Evolutionary conservation across 306 rosid genomes (phyloP).

Genomic region (Arachis hypogaea): DNA sequence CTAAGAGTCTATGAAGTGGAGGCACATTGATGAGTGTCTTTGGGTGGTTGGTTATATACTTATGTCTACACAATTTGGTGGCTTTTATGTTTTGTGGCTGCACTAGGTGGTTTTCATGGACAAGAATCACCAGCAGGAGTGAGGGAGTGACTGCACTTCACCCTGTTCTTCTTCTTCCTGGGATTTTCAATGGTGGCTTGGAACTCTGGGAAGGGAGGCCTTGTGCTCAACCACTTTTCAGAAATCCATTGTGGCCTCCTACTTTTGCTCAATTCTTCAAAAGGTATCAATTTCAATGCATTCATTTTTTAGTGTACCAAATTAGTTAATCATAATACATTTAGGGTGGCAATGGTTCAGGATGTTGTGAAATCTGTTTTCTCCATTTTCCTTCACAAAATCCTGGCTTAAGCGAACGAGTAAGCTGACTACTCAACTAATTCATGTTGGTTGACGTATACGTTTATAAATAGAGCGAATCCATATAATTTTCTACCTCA

Average conservation of each 20-base stretch:
- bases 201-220: conserved; percentile 87
- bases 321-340: no score
- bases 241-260: conserved; percentile 74
- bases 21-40: conserved; percentile 54
- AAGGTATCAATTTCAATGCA: conserved; percentile 47
- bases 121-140: conserved; percentile 63
- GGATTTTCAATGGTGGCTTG: conserved; percentile 73
- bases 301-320: no score
- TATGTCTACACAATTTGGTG: conserved; percentile 68
- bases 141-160: conserved; percentile 61
- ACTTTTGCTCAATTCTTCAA: conserved; percentile 63
- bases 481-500: no score
- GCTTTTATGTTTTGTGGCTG: conserved; percentile 57
- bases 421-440: no score
- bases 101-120: conserved; percentile 52
- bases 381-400: no score
- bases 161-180: conserved; percentile 79
- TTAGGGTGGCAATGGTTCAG: no score
- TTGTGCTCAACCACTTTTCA: conserved; percentile 66
- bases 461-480: no score
- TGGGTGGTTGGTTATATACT: conserved; percentile 81
- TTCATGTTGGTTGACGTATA: no score
- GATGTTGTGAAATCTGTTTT: no score
- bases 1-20: conserved; percentile 12
- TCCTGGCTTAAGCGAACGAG: no score